These are phyloP conservation scores for Pseudozyma hubeiensis DNA, from an alignment of 1,284 basidiomycete genomes.

Conservation along the genomic window DNA sequence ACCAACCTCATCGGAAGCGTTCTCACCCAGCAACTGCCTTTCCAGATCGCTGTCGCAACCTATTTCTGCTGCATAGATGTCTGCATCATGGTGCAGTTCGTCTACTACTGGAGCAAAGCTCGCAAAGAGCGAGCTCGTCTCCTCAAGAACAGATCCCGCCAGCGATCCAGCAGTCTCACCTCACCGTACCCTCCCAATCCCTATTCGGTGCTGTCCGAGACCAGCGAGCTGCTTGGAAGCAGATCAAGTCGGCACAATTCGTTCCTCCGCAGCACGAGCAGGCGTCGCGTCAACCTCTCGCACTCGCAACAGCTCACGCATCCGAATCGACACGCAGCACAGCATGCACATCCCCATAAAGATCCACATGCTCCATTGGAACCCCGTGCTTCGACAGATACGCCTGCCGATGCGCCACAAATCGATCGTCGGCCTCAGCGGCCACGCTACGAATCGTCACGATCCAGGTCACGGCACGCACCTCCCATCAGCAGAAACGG, in stretches of 20 bases:
- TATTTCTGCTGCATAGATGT: slow-evolving; percentile 64
- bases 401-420: slow-evolving; percentile 1
- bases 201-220: slow-evolving; percentile 38
- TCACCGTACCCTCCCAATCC: slow-evolving; percentile 26
- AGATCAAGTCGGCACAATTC: slow-evolving; percentile 21
- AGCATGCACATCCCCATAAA: not conserved
- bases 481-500: slow-evolving; percentile 19
- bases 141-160: slow-evolving; percentile 5
- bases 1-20: slow-evolving; percentile 65
- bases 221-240: slow-evolving; percentile 33
- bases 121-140: slow-evolving; percentile 15
- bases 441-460: slow-evolving; percentile 5
- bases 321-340: slow-evolving; percentile 5
- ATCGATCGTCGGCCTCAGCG: not conserved
- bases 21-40: slow-evolving; percentile 63
- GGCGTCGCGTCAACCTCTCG: slow-evolving; percentile 11
- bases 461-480: slow-evolving; percentile 30
- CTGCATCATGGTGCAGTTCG: slow-evolving; percentile 54
- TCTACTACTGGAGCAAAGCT: slow-evolving; percentile 47
- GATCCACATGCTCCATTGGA: slow-evolving; percentile 9
- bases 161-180: slow-evolving; percentile 21
- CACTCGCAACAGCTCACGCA: slow-evolving; percentile 22
- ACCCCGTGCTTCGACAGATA: slow-evolving; percentile 2
- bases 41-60: slow-evolving; percentile 62
- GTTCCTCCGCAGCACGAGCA: slow-evolving; percentile 23